These are phyloP conservation scores for Apium graveolens DNA, from an alignment of 129 eudicot genomes.

Conservation along the genomic window DNA sequence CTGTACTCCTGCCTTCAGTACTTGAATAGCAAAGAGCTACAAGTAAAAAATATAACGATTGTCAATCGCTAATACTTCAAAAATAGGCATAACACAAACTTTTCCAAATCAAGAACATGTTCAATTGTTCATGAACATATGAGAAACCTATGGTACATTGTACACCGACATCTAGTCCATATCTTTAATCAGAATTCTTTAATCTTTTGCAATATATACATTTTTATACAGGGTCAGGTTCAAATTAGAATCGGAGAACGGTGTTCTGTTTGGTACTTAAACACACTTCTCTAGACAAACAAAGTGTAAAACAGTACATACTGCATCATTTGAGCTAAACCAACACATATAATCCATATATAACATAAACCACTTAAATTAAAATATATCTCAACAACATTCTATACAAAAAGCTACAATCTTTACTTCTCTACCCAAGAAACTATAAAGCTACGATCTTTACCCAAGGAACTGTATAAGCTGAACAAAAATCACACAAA, in stretches of 20 bases:
- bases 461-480: neutral
- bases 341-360: neutral
- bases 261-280: neutral
- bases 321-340: neutral
- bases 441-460: neutral
- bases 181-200: neutral
- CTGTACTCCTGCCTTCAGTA: constrained; percentile 29
- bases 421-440: neutral
- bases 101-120: neutral
- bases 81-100: neutral
- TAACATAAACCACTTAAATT: neutral
- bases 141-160: neutral
- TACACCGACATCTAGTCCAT: neutral
- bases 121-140: neutral
- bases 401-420: neutral
- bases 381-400: neutral
- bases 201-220: neutral
- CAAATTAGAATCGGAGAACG: neutral
- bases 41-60: constrained; percentile 2
- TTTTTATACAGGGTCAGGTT: neutral
- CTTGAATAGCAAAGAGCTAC: constrained; percentile 50
- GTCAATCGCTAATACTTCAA: constrained; percentile 14
- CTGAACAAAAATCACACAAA: neutral
- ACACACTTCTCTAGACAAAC: neutral
- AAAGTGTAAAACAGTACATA: neutral